phyloP scores from a whole-genome alignment of 441 rosid genomes.

The Gossypium lobatum region DNA sequence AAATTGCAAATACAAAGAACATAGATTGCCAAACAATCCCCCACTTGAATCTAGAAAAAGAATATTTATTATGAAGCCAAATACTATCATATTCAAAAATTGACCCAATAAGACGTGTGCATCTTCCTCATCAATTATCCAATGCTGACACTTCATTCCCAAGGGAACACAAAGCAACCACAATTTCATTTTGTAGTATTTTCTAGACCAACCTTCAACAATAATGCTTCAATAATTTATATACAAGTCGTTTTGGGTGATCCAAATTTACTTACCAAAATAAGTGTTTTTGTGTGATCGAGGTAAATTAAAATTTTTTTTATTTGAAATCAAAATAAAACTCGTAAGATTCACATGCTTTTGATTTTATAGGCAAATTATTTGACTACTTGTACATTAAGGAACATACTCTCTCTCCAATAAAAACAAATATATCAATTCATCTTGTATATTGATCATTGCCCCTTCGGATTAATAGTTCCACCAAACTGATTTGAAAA shows the following conservation, averaged over 20 bases:
- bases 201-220: neutral
- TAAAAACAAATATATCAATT: conserved; percentile 6
- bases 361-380: neutral
- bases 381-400: neutral
- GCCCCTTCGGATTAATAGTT: neutral
- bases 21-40: neutral
- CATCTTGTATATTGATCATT: neutral
- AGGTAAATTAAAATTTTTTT: too few relatives aligned
- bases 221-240: neutral
- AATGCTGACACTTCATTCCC: neutral
- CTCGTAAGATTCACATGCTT: neutral
- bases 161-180: neutral
- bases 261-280: too few relatives aligned
- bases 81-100: neutral
- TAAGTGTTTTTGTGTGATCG: too few relatives aligned
- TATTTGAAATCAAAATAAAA: neutral
- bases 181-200: neutral
- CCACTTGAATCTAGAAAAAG: neutral
- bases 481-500: neutral
- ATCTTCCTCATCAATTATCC: neutral
- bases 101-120: neutral
- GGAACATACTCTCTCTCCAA: neutral
- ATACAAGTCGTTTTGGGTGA: neutral
- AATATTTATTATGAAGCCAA: neutral
- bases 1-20: neutral